Conservation (phyloP, 371 early-diverging fungal genomes). For the Basidiobolus meristosporus region DNA sequence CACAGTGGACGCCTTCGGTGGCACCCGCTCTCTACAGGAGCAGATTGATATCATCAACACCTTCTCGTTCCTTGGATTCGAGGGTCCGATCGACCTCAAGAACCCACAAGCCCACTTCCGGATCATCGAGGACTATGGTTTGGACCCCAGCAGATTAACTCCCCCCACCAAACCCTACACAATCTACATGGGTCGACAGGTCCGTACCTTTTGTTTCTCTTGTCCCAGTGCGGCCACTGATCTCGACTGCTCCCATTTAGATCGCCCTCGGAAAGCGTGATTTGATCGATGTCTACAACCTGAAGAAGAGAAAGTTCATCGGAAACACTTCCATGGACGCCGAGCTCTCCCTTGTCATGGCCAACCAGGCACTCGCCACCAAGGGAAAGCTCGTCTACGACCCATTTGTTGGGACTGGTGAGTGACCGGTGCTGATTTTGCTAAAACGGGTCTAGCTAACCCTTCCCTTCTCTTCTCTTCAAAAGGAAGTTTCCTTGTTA, state of each 20-base stretch:
- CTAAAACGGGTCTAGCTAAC: neutral
- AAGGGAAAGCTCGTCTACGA: constrained; percentile 71
- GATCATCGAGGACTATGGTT: constrained; percentile 62
- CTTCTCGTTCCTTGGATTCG: constrained; percentile 53
- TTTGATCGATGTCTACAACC: constrained; percentile 52
- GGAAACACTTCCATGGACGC: constrained; percentile 97
- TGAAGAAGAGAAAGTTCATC: constrained; percentile 84
- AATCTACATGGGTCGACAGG: constrained; percentile 54
- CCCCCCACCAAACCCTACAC: constrained; percentile 14
- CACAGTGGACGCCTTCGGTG: constrained; percentile 51
- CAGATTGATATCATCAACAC: constrained; percentile 62
- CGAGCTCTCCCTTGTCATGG: constrained; percentile 88
- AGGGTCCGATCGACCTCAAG: constrained; percentile 66
- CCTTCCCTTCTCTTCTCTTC: neutral
- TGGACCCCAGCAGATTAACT: constrained; percentile 9
- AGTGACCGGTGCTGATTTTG: no score
- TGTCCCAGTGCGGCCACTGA: neutral
- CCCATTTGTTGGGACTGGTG: constrained; percentile 95
- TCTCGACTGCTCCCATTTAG: constrained; percentile 3
- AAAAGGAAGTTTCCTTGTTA: constrained; percentile 59
- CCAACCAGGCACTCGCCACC: constrained; percentile 71
- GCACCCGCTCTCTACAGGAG: constrained; percentile 36
- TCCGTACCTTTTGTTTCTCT: constrained; percentile 6
- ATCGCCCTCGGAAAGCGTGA: constrained; percentile 50
- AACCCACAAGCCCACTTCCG: constrained; percentile 60